Evolutionary conservation across 441 rosid species (phyloP), one percentile per base, ranked within the genome.

Genomic region (Croton setiger): DNA sequence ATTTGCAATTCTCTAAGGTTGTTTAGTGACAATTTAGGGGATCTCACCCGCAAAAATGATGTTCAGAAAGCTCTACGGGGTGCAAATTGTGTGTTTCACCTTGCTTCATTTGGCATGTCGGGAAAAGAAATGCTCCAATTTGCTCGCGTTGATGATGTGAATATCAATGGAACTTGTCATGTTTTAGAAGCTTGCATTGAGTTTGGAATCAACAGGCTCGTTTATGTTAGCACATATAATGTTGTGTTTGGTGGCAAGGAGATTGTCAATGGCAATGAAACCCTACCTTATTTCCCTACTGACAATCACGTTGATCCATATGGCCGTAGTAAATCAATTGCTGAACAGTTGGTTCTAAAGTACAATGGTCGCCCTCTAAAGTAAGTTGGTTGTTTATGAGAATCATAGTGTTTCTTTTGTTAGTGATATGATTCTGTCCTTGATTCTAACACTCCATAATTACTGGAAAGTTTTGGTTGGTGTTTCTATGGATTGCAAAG

Each of bases 101-200:
- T 94, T n/a, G 96, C 97, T 75, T 94, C 98, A 1, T 89, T 51
- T 71, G 98, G 98, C 60, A 91, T 91, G 92, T 91, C 96, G 0
- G 98, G 98, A 41, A 94, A 91, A 75, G 96, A 94, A 79, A 88
- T 91, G 98, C 80, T 94, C 35, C 98, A 81, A 75, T 81, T 88
- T 36, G 88, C 93, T 27, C 93, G 90, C 8, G 87, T 88, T 15
- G 96, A 89, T 68, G 86, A 83, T 77, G 91, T 91, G 58, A 93
- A 93, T 74, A 87, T 93, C 27, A 83, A 79, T 64, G 98, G 98
- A 56, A 91, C 97, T 7, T 89, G 91, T 74, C 88, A 84, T 65
- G 81, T 91, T 60, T 75, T 93, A 72, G 96, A 93, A 59, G 84
- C 86, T 62, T 91, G 93, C 62, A 47, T 87, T 33, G 82, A 87